Evolutionary conservation across 306 rosid species (phyloP).

Genomic region (Dicorynia guianensis): DNA sequence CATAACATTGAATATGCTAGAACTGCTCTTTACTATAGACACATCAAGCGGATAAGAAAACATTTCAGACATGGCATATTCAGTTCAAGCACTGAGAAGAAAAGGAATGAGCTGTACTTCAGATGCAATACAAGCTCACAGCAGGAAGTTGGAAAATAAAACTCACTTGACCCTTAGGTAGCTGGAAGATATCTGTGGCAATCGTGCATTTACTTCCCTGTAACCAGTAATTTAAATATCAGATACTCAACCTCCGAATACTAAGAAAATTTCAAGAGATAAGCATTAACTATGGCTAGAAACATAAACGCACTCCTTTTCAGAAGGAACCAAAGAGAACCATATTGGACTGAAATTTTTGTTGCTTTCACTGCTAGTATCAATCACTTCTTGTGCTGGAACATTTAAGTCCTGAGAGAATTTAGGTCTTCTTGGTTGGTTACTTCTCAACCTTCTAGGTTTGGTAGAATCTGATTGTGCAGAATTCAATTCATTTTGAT

Average conservation of each 20-base stretch:
- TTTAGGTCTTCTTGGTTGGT: constrained; percentile 32
- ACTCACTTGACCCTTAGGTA: constrained; percentile 71
- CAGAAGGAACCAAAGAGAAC: constrained; percentile 72
- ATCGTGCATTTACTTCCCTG: constrained; percentile 51
- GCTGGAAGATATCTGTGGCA: constrained; percentile 65
- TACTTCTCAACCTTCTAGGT: constrained; percentile 25
- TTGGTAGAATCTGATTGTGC: constrained; percentile 31
- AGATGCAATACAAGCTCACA: background rate
- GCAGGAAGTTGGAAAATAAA: constrained; percentile 25
- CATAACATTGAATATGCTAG: constrained; percentile 3
- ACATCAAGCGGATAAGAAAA: constrained; percentile 22
- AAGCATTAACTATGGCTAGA: constrained; percentile 6
- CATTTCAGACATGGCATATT: constrained; percentile 17
- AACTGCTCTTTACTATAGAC: background rate
- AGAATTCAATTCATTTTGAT: constrained; percentile 32
- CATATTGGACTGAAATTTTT: constrained; percentile 45
- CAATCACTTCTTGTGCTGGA: constrained; percentile 44
- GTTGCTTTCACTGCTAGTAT: constrained; percentile 26
- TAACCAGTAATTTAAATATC: constrained; percentile 37
- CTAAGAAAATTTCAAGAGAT: constrained; percentile 7
- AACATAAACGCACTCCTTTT: constrained; percentile 53
- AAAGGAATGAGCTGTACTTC: constrained; percentile 3
- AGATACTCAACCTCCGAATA: constrained; percentile 26
- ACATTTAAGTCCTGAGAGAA: constrained; percentile 43
- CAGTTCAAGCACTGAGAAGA: constrained; percentile 6